Evolutionary conservation across 2,329 filamentous ascomycete species (phyloP).

Genomic region (Fonsecaea monophora): DNA sequence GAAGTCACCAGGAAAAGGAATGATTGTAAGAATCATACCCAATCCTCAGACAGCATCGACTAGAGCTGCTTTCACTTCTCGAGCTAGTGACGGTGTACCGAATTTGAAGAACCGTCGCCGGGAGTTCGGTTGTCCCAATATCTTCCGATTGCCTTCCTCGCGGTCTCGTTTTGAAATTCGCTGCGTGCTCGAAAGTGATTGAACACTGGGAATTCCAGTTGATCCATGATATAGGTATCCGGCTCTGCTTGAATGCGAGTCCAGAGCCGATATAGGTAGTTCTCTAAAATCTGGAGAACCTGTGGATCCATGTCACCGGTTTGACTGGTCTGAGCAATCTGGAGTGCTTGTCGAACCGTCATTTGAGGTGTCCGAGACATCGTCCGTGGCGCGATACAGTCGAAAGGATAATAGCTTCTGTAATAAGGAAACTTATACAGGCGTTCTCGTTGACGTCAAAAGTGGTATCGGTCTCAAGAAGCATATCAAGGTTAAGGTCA

Average conservation of each 20-base stretch:
- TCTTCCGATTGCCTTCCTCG: conserved; percentile 36
- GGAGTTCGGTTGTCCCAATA: conserved; percentile 37
- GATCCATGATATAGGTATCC: conserved; percentile 72
- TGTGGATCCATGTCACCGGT: conserved; percentile 68
- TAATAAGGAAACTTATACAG: background rate
- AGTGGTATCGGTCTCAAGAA: conserved; percentile 11
- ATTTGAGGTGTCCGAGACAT: conserved; percentile 45
- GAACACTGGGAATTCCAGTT: conserved; percentile 83
- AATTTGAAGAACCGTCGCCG: conserved; percentile 21
- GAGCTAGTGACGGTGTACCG: conserved; percentile 1
- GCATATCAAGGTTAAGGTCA: conserved; percentile 10
- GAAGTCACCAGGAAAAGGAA: background rate
- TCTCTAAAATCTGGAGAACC: conserved; percentile 70
- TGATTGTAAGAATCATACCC: background rate
- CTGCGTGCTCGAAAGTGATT: conserved; percentile 54
- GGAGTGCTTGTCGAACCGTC: conserved; percentile 71
- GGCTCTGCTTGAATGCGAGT: conserved; percentile 68
- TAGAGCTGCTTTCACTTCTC: background rate
- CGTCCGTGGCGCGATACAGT: conserved; percentile 13
- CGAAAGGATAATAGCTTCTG: background rate
- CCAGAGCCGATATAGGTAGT: conserved; percentile 71
- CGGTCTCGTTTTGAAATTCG: conserved; percentile 38
- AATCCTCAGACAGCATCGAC: background rate
- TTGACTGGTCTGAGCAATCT: conserved; percentile 76
- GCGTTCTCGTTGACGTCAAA: background rate